Base-by-base conservation (phyloP, 2,329 filamentous ascomycete species). In the Talaromyces sp. region DNA sequence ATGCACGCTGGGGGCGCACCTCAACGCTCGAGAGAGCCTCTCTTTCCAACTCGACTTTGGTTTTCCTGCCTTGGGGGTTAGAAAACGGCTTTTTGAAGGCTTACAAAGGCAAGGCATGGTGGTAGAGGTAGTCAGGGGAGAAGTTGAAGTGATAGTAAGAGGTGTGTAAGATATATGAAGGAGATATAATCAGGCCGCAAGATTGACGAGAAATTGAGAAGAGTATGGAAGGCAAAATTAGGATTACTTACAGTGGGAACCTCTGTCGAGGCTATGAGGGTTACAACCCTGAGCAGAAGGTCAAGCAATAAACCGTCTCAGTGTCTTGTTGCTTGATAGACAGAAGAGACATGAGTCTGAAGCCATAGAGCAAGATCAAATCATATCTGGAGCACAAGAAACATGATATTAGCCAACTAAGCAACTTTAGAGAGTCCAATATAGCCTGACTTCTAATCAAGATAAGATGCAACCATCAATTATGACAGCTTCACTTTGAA, bases 21-120 rank as follows among this genome's bases (percentile, higher is more conserved):
- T 52, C 33, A 52, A n/a, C 7, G 42, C 18, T 18, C 25, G 58
- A 60, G 52, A 35, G 16, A 28, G 7, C 18, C 21, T 21, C 5
- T 39, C 16, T 37, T 52, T 37, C 33, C 58, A 60, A 39, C 23
- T 28, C n/a, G 25, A 9, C 33, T 33, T 60, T 7, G 21, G 35
- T 21, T 60, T 37, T 52, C 25, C 58, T 60, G 44, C 33, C 35
- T 52, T 52, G 21, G 44, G 33, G 21, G 58, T 60, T 39, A 60
- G 58, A 25, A 35, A 39, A n/a, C 5, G 9, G 9, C 11, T 23
- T 18, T 16, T 60, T 18, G 33, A 52, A 40, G 44, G 58, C 9
- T 8, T 60, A n/a, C 14, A 37, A 7, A 60, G 44, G 18, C 44
- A 52, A 39, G 33, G 23, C 58, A 52, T 60, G 44, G 21, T 31